These are phyloP conservation scores for Irpex sp. DNA, from an alignment of 1,284 basidiomycete genomes.

Conservation along the genomic window DNA sequence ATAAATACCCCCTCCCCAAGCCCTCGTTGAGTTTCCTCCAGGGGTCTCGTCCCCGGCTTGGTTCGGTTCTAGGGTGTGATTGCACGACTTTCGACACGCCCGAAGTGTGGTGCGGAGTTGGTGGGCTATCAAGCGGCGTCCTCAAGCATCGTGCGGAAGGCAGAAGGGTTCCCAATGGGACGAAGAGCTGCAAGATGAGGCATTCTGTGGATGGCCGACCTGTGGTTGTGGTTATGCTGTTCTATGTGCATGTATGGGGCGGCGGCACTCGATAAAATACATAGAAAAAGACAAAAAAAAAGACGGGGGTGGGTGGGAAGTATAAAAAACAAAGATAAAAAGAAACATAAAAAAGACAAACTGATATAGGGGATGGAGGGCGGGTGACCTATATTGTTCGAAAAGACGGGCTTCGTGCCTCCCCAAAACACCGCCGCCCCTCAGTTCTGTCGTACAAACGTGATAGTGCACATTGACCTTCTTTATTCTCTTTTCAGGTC, in stretches of 20 bases:
- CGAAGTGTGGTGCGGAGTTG: not conserved
- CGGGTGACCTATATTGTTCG: not conserved
- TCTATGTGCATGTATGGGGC: not conserved
- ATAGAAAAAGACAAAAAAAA: not conserved
- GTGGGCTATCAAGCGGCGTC: not conserved
- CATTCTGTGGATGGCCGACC: too few relatives aligned
- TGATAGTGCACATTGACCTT: not conserved
- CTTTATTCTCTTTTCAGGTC: not conserved
- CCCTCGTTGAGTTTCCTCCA: not conserved
- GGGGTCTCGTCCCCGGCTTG: too few relatives aligned
- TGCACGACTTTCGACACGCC: too few relatives aligned
- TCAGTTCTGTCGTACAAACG: not conserved
- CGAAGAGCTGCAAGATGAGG: not conserved
- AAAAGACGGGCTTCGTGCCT: not conserved
- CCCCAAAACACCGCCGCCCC: not conserved
- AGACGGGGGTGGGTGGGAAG: not conserved
- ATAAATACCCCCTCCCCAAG: too few relatives aligned
- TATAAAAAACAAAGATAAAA: not conserved
- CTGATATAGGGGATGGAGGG: not conserved
- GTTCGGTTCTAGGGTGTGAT: not conserved
- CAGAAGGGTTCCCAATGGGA: not conserved
- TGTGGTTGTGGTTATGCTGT: too few relatives aligned
- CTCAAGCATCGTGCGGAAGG: not conserved
- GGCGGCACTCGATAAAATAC: not conserved
- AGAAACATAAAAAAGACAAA: not conserved